Base-by-base conservation (phyloP, 1,284 basidiomycete species). In the Ceratobasidium sp. region DNA sequence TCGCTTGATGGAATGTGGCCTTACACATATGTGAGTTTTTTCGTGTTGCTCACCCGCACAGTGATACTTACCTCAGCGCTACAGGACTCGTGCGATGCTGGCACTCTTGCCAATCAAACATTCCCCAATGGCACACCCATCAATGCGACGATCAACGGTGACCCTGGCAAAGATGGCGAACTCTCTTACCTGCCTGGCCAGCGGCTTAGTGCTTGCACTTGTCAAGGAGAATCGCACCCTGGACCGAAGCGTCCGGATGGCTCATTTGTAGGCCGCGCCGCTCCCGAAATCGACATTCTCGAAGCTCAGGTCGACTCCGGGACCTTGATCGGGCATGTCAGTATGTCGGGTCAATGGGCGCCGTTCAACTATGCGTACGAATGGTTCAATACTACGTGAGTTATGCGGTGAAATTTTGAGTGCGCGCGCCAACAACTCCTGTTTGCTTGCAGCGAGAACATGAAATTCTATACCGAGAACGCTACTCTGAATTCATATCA, bases 341-440 rank as follows among this genome's bases (percentile, higher is more conserved):
- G 94, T 2, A 95, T 96, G 84, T 93, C 91, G 79, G 88, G 89
- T 81, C 95, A 96, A 84, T 85, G 89, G 62, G 94, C 94, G n/a
- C 94, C 94, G 13, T 96, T 92, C 85, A 91, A 95, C 84, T 88
- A 88, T 79, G 82, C 88, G 73, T 95, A 94, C 84, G 80, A 90
- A 77, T 92, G 90, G 82, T 85, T 88, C 82, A 89, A 91, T 81
- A 85, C 87, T 26, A 82, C 88, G 6, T 33, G 33, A 33, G 33
- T 33, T 33, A 33, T 33, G 33, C 33, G 33, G 33, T 33, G 33
- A 33, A 1, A 33, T 33, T 33, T 4, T 33, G 33, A 33, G 33
- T 33, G 4, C 33, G 4, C 33, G 33, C 33, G 4, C 33, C 33
- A 33, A 33, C 4, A 33, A 4, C 33, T 33, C 33, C 33, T 33